Evolutionary conservation across 345 rosid genomes (phyloP), one percentile per base, ranked within the genome.

Genomic region (Barbarea vulgaris): DNA sequence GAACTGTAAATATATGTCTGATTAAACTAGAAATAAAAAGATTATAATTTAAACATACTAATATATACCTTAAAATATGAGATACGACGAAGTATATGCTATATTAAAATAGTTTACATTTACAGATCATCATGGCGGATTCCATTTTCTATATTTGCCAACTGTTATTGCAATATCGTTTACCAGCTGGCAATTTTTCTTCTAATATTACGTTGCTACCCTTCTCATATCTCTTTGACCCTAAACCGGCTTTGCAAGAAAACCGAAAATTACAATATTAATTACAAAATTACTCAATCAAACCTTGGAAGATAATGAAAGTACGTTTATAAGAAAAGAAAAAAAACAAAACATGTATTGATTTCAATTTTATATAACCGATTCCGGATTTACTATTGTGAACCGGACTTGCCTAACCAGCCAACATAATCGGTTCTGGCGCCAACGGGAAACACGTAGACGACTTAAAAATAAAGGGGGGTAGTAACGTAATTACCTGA

Each of bases 361-460:
- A 7, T 37, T 47, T 36, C 44, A 14, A 56, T 66, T 36, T 47
- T 2, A 18, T 15, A 13, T 14, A 37, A 50, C 31, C 15, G 15
- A 37, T 37, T 54, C 8, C 36, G 58, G 61, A 68, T 62, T 61
- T 44, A 24, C 33, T 22, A 9, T 33, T 44, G 15, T 61, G 34
- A 62, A 76, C 75, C 75, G 64, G 48, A 53, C 4, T 69, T 63
- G 17, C 15, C 19, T 25, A 52, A 52, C 22, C 48, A 70, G 34
- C 24, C 6, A 77, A 63, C 76, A 25, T 50, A 70, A 63, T 44
- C 27, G 14, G 67, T 77, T 76, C 18, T 54, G 75, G 75, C 75
- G 56, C 65, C 80, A 69, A 54, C 76, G 67, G 66, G 27, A 6
- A 24, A 39, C 17, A 21, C 47, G 6, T 62, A 9, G 51, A 19